Evolutionary conservation across 2,329 filamentous ascomycete species (phyloP), one percentile per base, ranked within the genome.

Genomic region (Diplodia corticola): DNA sequence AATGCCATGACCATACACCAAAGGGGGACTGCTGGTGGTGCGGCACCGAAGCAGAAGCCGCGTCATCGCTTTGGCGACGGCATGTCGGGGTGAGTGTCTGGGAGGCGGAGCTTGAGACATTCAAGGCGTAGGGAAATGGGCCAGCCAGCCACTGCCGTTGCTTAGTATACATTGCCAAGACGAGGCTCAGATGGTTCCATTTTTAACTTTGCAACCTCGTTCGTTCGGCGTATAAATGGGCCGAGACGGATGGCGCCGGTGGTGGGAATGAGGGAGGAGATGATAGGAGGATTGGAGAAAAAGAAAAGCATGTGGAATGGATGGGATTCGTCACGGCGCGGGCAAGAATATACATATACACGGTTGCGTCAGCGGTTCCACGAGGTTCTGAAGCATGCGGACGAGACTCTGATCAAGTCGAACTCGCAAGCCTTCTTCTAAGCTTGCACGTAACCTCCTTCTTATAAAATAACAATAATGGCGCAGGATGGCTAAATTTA

Each of bases 111-210:
- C n/a, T 37, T 15, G 30, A 22, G 51, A n/a, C n/a, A n/a, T n/a
- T 40, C n/a, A 15, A 17, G 49, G 49, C 26, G 30, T 24, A 10
- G 49, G 12, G 17, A n/a, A n/a, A 13, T 9, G n/a, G 50, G 4
- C 28, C 50, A 53, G 50, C 50, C 28, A 12, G 72, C 72, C 12
- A 71, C 68, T 17, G 72, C 73, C 2, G 48, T 6, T 3, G 17
- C 17, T 44, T 44, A 44, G 9, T 20, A 44, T 20, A 7, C 3
- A 20, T 9, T 20, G 40, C 17, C 40, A 44, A 44, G 40, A 44
- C 7, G 40, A 44, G 40, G 40, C 40, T 44, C n/a, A 44, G 40
- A 9, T n/a, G 40, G 40, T 10, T 44, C 40, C 40, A n/a, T 10
- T 44, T 44, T 44, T 44, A 44, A 20, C 40, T 9, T n/a, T 20